Percentiles rank a stretch among this genome's conserved stretches.
phyloP scores from a whole-genome alignment of 2,329 filamentous ascomycete species.

The Curvularia lunata region DNA sequence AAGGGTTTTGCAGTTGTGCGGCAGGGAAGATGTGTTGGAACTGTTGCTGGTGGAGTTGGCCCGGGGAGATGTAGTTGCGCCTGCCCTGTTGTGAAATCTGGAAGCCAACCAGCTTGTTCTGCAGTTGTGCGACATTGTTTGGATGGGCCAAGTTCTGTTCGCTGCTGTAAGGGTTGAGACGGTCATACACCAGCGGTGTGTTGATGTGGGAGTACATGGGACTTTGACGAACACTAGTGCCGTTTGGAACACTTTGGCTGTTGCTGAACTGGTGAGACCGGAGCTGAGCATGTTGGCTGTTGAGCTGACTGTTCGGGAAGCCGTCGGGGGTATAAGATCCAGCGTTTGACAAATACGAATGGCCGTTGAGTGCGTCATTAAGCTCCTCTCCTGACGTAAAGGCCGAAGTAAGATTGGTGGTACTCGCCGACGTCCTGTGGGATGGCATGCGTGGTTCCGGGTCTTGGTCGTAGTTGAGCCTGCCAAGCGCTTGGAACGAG shows the following conservation, averaged over 20 bases:
- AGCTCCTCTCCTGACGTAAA: slow-evolving; percentile 34
- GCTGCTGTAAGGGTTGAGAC: slow-evolving; percentile 51
- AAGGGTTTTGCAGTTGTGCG: slow-evolving; percentile 46
- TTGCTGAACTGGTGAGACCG: slow-evolving; percentile 50
- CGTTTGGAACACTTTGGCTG: slow-evolving; percentile 54
- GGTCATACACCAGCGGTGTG: slow-evolving; percentile 54
- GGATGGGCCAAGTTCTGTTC: slow-evolving; percentile 52
- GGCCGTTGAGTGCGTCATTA: slow-evolving; percentile 32
- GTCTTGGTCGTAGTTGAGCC: slow-evolving; percentile 45
- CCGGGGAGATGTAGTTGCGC: slow-evolving; percentile 42
- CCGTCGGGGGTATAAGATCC: slow-evolving; percentile 48
- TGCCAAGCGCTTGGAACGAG: slow-evolving; percentile 43
- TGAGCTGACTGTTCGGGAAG: slow-evolving; percentile 39
- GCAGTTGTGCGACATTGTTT: slow-evolving; percentile 55
- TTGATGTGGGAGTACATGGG: slow-evolving; percentile 56
- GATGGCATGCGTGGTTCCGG: slow-evolving; percentile 40
- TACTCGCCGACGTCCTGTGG: slow-evolving; percentile 45
- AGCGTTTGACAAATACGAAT: slow-evolving; percentile 33
- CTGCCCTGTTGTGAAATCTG: slow-evolving; percentile 53
- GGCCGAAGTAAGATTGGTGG: slow-evolving; percentile 31
- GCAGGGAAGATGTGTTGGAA: slow-evolving; percentile 46
- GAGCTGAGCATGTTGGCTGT: slow-evolving; percentile 35
- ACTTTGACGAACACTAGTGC: slow-evolving; percentile 52
- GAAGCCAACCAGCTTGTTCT: slow-evolving; percentile 58
- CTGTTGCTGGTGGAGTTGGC: slow-evolving; percentile 42